A percentile compares a stretch with the other conserved stretches of the same genome.
These are phyloP conservation scores for Polymyxa betae DNA, from an alignment of 208 protist species.

Conservation along the genomic window DNA sequence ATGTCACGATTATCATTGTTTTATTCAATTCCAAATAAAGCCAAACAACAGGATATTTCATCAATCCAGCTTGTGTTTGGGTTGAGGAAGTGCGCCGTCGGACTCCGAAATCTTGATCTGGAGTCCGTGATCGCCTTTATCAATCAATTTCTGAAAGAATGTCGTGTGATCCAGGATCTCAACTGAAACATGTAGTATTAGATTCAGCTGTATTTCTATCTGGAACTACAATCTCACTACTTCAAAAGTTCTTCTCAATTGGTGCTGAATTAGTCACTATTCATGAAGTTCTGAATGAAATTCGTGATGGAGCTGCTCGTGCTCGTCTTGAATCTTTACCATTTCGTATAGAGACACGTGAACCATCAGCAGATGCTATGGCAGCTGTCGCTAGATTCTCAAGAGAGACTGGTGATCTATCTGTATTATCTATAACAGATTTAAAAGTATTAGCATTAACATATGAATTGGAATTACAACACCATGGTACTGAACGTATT, in stretches of 20 bases:
- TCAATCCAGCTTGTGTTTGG: too few relatives aligned
- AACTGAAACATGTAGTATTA: slow-evolving; percentile 8
- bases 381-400: slow-evolving; percentile 15
- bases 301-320: neutral
- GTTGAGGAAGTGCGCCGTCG: too few relatives aligned
- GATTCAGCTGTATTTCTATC: neutral
- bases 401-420: neutral
- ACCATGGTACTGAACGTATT: neutral
- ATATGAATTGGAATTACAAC: neutral
- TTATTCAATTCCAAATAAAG: slow-evolving; percentile 1
- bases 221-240: neutral
- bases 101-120: too few relatives aligned
- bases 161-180: too few relatives aligned
- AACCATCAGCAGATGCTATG: neutral
- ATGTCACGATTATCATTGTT: slow-evolving; percentile 48
- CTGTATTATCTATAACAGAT: neutral
- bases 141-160: too few relatives aligned
- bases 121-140: too few relatives aligned
- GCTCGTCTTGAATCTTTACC: neutral
- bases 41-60: too few relatives aligned
- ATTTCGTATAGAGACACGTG: neutral
- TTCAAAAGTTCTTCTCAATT: neutral
- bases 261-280: neutral
- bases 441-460: neutral
- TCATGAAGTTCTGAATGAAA: neutral